These are phyloP conservation scores for Fragilaria radians DNA, from an alignment of 108 stramenopile species.

Conservation along the genomic window DNA sequence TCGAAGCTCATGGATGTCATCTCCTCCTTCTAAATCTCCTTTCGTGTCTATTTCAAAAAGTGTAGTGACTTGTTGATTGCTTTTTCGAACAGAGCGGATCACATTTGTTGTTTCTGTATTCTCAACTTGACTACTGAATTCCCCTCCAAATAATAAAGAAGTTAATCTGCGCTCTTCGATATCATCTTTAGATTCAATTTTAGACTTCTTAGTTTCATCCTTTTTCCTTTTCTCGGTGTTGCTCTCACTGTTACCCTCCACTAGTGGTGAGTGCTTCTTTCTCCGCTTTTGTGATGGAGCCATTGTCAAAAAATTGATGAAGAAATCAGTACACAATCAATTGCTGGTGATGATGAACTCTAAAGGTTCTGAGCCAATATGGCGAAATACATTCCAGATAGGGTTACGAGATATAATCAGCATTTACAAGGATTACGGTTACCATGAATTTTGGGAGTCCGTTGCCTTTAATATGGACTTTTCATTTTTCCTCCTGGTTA, in stretches of 20 bases:
- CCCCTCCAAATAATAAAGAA: slow-evolving; percentile 33
- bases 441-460: no score
- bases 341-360: no score
- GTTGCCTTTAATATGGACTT: no score
- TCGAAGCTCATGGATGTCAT: not conserved
- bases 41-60: slow-evolving; percentile 41
- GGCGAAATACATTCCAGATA: no score
- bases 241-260: not conserved
- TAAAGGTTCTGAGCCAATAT: no score
- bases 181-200: slow-evolving; percentile 18
- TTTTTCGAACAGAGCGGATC: slow-evolving; percentile 3
- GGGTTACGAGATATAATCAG: no score
- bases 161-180: slow-evolving; percentile 35
- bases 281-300: no score
- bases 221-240: not conserved
- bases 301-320: no score
- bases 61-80: slow-evolving; percentile 2
- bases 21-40: slow-evolving; percentile 16
- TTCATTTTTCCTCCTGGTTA: no score
- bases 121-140: not conserved
- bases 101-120: slow-evolving; percentile 5
- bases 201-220: slow-evolving; percentile 16
- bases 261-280: no score
- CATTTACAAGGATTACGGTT: no score
- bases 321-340: no score